Percentiles rank a stretch among this genome's conserved stretches.
phyloP scores from a whole-genome alignment of 1,284 basidiomycete genomes.

The Mycena sp. region DNA sequence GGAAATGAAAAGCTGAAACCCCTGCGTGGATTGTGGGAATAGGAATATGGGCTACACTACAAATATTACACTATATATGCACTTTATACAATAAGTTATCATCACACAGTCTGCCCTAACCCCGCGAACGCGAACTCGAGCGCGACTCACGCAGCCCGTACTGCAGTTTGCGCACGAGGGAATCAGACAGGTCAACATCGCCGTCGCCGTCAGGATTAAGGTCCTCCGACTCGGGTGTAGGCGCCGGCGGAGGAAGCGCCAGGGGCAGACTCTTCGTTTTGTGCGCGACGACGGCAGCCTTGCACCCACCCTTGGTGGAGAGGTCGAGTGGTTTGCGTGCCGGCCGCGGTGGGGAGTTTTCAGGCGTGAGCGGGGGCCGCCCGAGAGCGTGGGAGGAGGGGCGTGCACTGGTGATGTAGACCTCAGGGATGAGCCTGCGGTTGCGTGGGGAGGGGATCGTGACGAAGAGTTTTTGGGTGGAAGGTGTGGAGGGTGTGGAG shows the following conservation, averaged over 20 bases:
- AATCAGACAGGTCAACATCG: background rate
- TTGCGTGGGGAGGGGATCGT: conserved; percentile 21
- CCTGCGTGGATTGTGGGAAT: no score
- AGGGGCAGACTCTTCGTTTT: background rate
- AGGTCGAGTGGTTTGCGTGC: background rate
- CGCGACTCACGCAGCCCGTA: conserved; percentile 23
- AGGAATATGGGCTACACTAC: conserved; percentile 5
- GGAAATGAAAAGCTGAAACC: no score
- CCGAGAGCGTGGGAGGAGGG: conserved; percentile 18
- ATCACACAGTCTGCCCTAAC: background rate
- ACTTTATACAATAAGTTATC: conserved; percentile 11
- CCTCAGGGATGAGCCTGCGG: conserved; percentile 36
- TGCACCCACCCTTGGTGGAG: background rate
- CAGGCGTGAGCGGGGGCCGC: conserved; percentile 14
- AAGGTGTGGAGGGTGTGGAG: background rate
- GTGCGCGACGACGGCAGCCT: background rate
- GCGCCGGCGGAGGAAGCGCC: background rate
- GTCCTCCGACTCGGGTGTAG: background rate
- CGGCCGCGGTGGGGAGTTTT: conserved; percentile 20
- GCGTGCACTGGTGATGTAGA: conserved; percentile 36
- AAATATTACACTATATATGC: conserved; percentile 16
- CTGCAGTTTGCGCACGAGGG: conserved; percentile 13
- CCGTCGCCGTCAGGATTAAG: background rate
- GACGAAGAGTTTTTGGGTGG: conserved; percentile 19
- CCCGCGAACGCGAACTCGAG: conserved; percentile 25